These are phyloP conservation scores for Eimeria necatrix DNA, from an alignment of 169 alveolate species.

Conservation along the genomic window DNA sequence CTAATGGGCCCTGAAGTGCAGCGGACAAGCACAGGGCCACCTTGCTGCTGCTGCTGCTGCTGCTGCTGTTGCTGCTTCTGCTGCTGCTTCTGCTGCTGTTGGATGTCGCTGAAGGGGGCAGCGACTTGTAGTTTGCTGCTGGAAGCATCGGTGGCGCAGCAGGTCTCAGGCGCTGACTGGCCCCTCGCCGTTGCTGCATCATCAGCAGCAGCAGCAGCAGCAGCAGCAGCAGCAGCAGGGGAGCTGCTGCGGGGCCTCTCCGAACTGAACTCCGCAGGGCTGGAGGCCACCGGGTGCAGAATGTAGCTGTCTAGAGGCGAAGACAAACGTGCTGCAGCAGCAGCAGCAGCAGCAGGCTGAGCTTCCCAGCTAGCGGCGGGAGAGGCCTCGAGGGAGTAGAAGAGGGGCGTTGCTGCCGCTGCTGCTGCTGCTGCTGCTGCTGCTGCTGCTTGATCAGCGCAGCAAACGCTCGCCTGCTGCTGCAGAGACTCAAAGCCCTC, in stretches of 20 bases:
- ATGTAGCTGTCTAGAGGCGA: no score
- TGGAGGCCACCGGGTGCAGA: no score
- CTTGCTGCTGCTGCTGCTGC: conserved; percentile 26
- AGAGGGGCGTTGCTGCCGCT: no score
- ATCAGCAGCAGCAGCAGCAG: neutral
- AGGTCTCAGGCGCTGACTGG: neutral
- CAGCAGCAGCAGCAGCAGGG: neutral
- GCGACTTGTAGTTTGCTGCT: neutral
- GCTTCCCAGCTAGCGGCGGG: no score
- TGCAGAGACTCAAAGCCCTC: neutral
- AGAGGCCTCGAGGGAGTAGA: no score
- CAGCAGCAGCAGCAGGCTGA: no score
- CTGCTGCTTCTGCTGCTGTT: conserved; percentile 16
- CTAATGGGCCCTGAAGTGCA: no score
- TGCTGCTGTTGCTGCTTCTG: conserved; percentile 1
- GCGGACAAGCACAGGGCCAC: no score
- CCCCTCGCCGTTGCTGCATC: neutral
- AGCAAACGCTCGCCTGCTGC: neutral
- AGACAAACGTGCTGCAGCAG: no score
- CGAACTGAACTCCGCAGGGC: neutral
- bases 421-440: neutral
- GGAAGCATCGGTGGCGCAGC: neutral
- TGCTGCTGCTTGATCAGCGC: neutral
- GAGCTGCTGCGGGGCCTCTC: neutral
- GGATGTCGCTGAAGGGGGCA: neutral